Evolutionary conservation across 805 yeast species (phyloP).

Genomic region (Candida montana): DNA sequence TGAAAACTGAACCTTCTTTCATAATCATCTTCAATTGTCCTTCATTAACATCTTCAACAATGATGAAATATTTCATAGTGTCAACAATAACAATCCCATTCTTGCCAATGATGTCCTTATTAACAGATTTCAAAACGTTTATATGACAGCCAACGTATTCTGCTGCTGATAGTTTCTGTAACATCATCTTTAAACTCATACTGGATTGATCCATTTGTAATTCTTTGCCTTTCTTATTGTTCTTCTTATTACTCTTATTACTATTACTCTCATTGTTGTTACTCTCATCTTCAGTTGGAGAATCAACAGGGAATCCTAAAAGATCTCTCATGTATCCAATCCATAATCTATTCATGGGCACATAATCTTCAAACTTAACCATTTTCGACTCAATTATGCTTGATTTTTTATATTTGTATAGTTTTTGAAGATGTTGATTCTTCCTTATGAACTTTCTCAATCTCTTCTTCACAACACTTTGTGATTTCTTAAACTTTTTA

Average conservation of each 20-base stretch:
- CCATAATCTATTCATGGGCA: conserved; percentile 65
- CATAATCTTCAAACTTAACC: conserved; percentile 38
- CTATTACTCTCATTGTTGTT: too few relatives aligned
- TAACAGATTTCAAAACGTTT: conserved; percentile 52
- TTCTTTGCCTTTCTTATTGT: too few relatives aligned
- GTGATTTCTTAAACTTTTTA: not conserved
- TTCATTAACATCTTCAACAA: conserved; percentile 37
- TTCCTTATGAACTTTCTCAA: conserved; percentile 17
- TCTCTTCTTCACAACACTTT: conserved; percentile 11
- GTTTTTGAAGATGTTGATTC: conserved; percentile 19
- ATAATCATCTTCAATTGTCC: conserved; percentile 47
- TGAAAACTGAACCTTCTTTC: conserved; percentile 63
- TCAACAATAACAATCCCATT: conserved; percentile 83
- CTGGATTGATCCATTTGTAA: not conserved
- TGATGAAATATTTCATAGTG: conserved; percentile 62
- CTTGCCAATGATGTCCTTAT: conserved; percentile 52
- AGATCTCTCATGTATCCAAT: conserved; percentile 57
- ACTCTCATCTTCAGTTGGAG: too few relatives aligned
- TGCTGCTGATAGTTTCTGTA: conserved; percentile 63
- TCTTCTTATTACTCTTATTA: too few relatives aligned
- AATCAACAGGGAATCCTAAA: conserved; percentile 29
- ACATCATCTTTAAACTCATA: conserved; percentile 27
- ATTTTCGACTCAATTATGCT: conserved; percentile 9
- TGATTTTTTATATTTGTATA: conserved; percentile 25
- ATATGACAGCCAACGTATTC: conserved; percentile 78